Evolutionary conservation across 805 yeast species (phyloP).

Genomic region (Metschnikowia matae): DNA sequence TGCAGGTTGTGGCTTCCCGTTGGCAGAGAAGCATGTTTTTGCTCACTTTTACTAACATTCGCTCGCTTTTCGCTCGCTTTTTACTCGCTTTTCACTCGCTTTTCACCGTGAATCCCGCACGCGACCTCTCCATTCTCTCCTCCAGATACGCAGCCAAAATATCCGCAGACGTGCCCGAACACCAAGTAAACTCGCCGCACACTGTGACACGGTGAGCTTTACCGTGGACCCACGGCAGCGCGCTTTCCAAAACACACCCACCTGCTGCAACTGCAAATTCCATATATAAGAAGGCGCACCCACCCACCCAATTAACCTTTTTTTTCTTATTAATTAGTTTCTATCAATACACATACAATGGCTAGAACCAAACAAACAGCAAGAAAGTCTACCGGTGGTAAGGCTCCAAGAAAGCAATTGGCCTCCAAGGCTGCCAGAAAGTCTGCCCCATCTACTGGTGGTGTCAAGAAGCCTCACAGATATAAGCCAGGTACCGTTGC

Average conservation of each 20-base stretch:
- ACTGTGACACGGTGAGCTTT: not conserved
- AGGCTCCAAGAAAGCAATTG: constrained; percentile 91
- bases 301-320: not conserved
- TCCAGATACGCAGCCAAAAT: no score
- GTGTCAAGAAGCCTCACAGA: constrained; percentile 94
- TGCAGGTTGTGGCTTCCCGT: not conserved
- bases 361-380: constrained; percentile 95
- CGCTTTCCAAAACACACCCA: constrained; percentile 4
- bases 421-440: constrained; percentile 93
- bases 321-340: no score
- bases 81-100: not conserved
- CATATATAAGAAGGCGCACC: constrained; percentile 11
- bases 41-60: no score
- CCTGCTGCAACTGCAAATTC: not conserved
- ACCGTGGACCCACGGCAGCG: not conserved
- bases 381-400: constrained; percentile 94
- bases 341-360: constrained; percentile 38
- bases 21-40: not conserved
- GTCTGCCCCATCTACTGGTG: constrained; percentile 88
- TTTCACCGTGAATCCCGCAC: not conserved
- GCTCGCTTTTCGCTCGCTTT: no score
- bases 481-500: constrained; percentile 98
- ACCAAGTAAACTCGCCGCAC: not conserved
- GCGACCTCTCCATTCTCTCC: not conserved
- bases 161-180: no score